Evolutionary conservation across 352 stramenopile species (phyloP).

Genomic region (Globisporangium rhizosaccharum): DNA sequence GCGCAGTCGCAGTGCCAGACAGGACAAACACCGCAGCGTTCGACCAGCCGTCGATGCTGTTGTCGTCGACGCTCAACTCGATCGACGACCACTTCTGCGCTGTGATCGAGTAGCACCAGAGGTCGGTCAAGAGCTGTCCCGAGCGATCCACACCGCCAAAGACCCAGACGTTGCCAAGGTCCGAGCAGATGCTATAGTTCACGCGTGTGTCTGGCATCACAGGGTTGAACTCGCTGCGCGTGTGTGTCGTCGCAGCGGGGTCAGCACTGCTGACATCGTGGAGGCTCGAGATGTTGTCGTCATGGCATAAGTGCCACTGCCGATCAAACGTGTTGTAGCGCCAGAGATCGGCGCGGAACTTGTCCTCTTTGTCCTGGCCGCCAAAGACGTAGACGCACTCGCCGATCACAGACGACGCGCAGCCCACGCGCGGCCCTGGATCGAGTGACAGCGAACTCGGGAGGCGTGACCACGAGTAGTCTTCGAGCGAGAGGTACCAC

Average conservation of each 20-base stretch:
- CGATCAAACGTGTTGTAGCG: constrained; percentile 86
- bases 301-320: constrained; percentile 80
- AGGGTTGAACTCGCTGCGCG: constrained; percentile 37
- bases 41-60: constrained; percentile 33
- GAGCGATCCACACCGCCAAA: constrained; percentile 52
- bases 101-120: constrained; percentile 75
- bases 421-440: constrained; percentile 64
- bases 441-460: constrained; percentile 71
- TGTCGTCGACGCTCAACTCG: constrained; percentile 41
- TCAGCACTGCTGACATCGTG: constrained; percentile 10
- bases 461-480: constrained; percentile 75
- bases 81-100: constrained; percentile 59
- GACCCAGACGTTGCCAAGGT: constrained; percentile 81
- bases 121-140: constrained; percentile 47
- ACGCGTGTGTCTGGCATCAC: constrained; percentile 43
- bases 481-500: constrained; percentile 80
- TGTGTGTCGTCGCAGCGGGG: constrained; percentile 3
- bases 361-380: constrained; percentile 75
- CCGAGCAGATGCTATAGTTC: constrained; percentile 68
- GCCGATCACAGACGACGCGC: constrained; percentile 62
- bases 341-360: constrained; percentile 74
- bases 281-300: constrained; percentile 59
- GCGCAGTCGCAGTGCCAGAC: constrained; percentile 41
- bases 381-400: constrained; percentile 84
- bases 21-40: constrained; percentile 39